Evolutionary conservation across 371 early-diverging fungal genomes (phyloP).

Genomic region (Mucor irregularis): DNA sequence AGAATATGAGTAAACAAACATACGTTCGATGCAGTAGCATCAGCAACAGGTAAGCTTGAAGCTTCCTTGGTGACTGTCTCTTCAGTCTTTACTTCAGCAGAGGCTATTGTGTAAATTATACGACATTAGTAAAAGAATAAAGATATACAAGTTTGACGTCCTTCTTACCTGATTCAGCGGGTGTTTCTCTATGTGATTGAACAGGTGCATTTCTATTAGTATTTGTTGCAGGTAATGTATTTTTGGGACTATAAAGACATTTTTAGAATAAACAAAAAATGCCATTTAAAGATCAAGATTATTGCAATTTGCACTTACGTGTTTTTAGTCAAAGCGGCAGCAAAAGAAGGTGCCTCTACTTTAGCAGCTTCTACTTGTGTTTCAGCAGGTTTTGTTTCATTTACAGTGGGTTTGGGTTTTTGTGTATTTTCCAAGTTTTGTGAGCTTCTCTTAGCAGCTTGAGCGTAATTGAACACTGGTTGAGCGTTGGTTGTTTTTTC

Average conservation of each 20-base stretch:
- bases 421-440: conserved; percentile 24
- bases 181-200: conserved; percentile 38
- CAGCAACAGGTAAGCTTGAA: conserved; percentile 20
- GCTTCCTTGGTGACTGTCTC: conserved; percentile 38
- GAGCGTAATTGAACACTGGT: conserved; percentile 50
- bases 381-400: conserved; percentile 12
- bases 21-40: conserved; percentile 31
- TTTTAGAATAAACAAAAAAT: not conserved
- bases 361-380: conserved; percentile 11
- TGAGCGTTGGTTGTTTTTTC: conserved; percentile 31
- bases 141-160: not conserved
- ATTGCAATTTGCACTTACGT: conserved; percentile 16
- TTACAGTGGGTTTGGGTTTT: conserved; percentile 14
- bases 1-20: conserved; percentile 7
- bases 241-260: conserved; percentile 1
- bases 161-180: conserved; percentile 29
- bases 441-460: conserved; percentile 43
- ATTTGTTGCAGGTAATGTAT: conserved; percentile 5
- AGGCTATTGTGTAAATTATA: too few relatives aligned
- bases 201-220: conserved; percentile 19
- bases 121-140: not conserved
- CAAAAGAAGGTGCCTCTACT: conserved; percentile 35
- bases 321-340: conserved; percentile 32
- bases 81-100: conserved; percentile 26
- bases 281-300: not conserved